Evolutionary conservation across 495 filamentous ascomycete species (phyloP), one percentile per base, ranked within the genome.

Genomic region (Penicillium bovifimosum): DNA sequence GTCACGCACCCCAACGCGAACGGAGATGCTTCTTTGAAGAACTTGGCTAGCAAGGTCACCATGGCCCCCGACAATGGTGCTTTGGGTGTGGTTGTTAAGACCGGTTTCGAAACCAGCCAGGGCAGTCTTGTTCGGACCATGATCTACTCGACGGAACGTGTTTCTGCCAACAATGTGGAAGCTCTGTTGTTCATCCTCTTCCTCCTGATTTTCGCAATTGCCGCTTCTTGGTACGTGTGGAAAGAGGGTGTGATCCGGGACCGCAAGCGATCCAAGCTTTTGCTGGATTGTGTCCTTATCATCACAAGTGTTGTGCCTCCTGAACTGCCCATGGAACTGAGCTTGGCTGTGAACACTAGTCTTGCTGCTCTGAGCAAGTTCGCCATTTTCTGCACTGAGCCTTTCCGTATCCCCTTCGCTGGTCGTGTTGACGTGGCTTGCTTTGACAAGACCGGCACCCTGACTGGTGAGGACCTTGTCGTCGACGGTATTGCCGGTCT

Each of bases 211-310:
- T 99, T 99, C 74, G 93, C 93, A 56, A 78, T 99, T 67, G 93
- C 93, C 48, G 93, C 93, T 29, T 95, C 92, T n/a, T 97, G 95
- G 93, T 99, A 99, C 66, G 93, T 99, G 42, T 99, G 93, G 93
- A 82, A 90, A 52, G 92, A 99, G 69, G 93, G 93, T 72, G 91
- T 97, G 33, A 71, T 78, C 49, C 86, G 86, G 73, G 92, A 97
- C 66, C 85, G 93, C 61, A 96, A 97, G 77, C 84, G 93, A 52
- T 96, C 90, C 17, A 99, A 99, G 80, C 80, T 99, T 28, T 80
- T 99, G 51, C 82, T 99, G 47, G 93, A 99, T 70, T 99, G 93
- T 71, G 84, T 99, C 60, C 81, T 99, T 52, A 99, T 99, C 61
- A 80, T 97, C 56, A 99, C 93, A 16, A 96, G 90, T 63, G 93